These are phyloP conservation scores for Eucalyptus pumila DNA, from an alignment of 345 rosid species.

Conservation along the genomic window DNA sequence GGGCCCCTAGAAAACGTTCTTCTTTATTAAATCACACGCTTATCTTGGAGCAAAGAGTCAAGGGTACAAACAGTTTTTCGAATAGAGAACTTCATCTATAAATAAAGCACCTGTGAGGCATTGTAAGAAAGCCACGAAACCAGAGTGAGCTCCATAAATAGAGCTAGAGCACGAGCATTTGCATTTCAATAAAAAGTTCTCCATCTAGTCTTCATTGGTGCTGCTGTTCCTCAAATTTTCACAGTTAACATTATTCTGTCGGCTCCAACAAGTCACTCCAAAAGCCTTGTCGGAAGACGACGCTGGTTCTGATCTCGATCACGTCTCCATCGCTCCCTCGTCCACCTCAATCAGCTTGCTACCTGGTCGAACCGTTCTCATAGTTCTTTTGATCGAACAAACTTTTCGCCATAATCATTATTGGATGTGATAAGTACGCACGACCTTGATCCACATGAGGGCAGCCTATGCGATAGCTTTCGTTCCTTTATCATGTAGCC, in stretches of 20 bases:
- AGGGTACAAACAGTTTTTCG: not conserved
- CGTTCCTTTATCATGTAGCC: not conserved
- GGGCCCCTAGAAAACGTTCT: not conserved
- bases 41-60: not conserved
- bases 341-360: not conserved
- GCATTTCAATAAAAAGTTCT: not conserved
- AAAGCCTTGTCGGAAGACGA: not conserved
- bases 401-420: not conserved
- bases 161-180: not conserved
- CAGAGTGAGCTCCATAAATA: not conserved
- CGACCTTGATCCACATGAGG: not conserved
- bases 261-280: not conserved
- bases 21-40: not conserved
- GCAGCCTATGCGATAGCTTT: not conserved
- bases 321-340: not conserved
- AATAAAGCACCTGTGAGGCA: too few relatives aligned
- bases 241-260: not conserved
- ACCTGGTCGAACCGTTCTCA: not conserved
- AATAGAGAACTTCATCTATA: not conserved
- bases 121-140: not conserved
- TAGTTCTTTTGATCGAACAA: not conserved
- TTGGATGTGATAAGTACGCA: not conserved
- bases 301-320: not conserved
- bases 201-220: not conserved
- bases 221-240: not conserved